Base-by-base conservation (phyloP, 129 eudicot species). In the Sambucus nigra region DNA sequence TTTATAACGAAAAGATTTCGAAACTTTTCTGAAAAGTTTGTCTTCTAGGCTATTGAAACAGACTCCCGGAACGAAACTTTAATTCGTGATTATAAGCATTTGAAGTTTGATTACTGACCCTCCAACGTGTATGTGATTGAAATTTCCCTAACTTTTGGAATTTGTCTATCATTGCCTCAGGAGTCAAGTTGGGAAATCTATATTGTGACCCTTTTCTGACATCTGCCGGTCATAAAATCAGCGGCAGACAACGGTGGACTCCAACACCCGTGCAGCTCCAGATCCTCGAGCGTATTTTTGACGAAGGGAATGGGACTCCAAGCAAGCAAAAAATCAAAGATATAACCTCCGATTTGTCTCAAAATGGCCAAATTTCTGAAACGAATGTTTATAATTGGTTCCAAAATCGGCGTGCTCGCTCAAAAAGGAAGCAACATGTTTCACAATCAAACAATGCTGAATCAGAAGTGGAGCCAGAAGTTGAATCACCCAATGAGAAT, bases 261-360 rank as follows among this genome's bases (percentile, higher is more conserved):
- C 99, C 99, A 25, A 82, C 99, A 14, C 87, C 99, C 0, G 71
- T 79, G 45, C 99, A 91, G 65, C 99, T 91, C 74, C 94, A 86
- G 68, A 85, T 82, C 45, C 89, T 91, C 5, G 99, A 91, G 57
- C 82, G 94, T 16, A 88, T 91, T 22, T 91, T 91, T 46, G 89
- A 91, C 25, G 94, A 91, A 68, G 99, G 95, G 26, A 82, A 77
- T 33, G 99, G 99, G 50, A 80, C 99, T 17, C 99, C 99, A 48
- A 86, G 87, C 86, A 91, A 91, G 70, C 99, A 91, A 84, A 91
- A 91, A 80, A 91, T 86, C 59, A 91, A 82, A 70, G 99, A 91
- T 29, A 85, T 91, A 64, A 78, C 94, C 20, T 57, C 87, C 4
- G 99, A 91, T 56, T 77, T 91, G 40, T 86, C 80, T 35, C 99